Evolutionary conservation across 495 filamentous ascomycete genomes (phyloP).

Genomic region (Trypethelium eluteriae): DNA sequence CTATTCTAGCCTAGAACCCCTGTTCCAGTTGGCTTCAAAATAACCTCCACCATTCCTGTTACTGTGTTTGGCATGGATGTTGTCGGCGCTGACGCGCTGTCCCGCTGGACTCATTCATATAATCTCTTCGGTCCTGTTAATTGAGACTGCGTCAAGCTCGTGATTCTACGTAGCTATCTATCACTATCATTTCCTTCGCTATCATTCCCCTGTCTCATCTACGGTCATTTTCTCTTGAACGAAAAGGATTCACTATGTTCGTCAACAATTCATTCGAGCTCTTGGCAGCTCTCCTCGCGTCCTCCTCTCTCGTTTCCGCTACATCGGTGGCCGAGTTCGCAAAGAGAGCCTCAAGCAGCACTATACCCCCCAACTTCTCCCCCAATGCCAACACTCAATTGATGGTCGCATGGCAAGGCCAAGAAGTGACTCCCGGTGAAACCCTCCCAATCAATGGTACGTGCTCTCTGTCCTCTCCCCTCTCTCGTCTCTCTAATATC

Average conservation of each 20-base stretch:
- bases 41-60: neutral
- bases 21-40: neutral
- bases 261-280: neutral
- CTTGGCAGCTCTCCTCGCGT: neutral
- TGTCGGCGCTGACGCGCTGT: neutral
- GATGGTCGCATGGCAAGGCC: slow-evolving; percentile 1
- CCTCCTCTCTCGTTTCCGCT: neutral
- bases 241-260: neutral
- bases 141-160: neutral
- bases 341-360: neutral
- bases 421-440: slow-evolving; percentile 10
- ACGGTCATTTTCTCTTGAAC: neutral
- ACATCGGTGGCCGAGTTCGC: slow-evolving; percentile 4
- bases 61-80: neutral
- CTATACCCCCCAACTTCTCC: slow-evolving; percentile 16
- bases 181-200: neutral
- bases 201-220: neutral
- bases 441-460: neutral
- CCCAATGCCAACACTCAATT: slow-evolving; percentile 8
- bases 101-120: neutral
- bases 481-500: neutral
- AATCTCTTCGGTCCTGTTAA: neutral
- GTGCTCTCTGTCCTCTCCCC: neutral
- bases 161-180: neutral
- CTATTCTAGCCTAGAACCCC: neutral